Evolutionary conservation across 257 asterid species (phyloP).

Genomic region (Nicotiana noctiflora): DNA sequence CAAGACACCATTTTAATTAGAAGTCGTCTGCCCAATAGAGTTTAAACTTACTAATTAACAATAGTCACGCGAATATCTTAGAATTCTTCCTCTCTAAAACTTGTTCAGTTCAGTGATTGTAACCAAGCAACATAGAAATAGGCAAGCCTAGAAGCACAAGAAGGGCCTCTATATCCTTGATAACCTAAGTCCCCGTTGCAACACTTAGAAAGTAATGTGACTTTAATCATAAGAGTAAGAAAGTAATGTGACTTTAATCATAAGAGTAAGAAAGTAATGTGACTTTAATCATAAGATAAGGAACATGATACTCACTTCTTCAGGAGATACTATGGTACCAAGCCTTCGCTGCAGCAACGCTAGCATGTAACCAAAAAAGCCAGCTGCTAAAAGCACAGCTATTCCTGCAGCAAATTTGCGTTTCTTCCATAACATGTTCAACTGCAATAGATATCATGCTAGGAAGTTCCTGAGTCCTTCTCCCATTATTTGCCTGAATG

Average conservation of each 20-base stretch:
- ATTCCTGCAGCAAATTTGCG: conserved; percentile 42
- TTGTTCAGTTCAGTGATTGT: too few species aligned
- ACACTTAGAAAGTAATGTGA: too few species aligned
- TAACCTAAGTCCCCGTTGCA: too few species aligned
- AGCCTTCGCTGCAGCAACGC: conserved; percentile 77
- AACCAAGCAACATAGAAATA: too few species aligned
- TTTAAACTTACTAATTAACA: not conserved
- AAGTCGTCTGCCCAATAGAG: too few species aligned
- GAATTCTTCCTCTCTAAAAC: not conserved
- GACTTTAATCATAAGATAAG: not conserved
- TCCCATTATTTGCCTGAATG: too few species aligned
- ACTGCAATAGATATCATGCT: not conserved
- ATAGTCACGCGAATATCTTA: not conserved
- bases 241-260: too few species aligned
- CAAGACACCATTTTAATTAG: not conserved
- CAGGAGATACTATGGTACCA: conserved; percentile 53
- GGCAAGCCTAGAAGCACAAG: too few species aligned
- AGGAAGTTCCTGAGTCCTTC: too few species aligned
- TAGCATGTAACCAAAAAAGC: conserved; percentile 89
- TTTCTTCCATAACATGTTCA: not conserved
- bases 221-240: too few species aligned
- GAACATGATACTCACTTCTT: conserved; percentile 45
- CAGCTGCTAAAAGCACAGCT: conserved; percentile 79
- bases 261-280: not conserved
- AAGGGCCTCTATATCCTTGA: too few species aligned